phyloP scores from a whole-genome alignment of 1,284 basidiomycete species.

The Exobasidium cylindrosporum region DNA sequence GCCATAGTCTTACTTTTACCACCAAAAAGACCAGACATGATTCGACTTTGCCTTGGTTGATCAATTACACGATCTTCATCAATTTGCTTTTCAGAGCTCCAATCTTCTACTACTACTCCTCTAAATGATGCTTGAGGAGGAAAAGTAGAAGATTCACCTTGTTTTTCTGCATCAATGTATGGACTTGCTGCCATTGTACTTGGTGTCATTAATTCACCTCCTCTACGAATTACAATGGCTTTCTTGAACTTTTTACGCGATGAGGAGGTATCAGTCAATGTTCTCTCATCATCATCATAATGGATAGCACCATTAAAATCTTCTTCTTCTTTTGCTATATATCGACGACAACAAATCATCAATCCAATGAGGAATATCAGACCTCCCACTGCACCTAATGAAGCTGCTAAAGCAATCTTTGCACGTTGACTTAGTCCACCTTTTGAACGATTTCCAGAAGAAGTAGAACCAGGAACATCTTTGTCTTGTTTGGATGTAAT shows the following conservation, averaged over 20 bases:
- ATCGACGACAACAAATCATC: constrained; percentile 37
- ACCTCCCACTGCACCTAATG: constrained; percentile 35
- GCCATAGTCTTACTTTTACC: background rate
- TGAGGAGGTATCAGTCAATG: constrained; percentile 25
- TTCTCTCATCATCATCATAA: constrained; percentile 31
- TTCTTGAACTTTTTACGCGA: constrained; percentile 10
- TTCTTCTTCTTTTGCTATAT: constrained; percentile 34
- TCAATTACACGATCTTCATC: background rate
- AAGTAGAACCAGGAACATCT: background rate
- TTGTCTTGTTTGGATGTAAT: constrained; percentile 8
- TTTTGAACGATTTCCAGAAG: background rate
- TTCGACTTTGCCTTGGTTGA: constrained; percentile 8
- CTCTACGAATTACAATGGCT: constrained; percentile 19
- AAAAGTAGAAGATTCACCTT: background rate
- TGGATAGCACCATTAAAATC: constrained; percentile 21
- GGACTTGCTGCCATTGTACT: constrained; percentile 12
- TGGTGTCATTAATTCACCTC: constrained; percentile 20
- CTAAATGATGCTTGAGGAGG: background rate
- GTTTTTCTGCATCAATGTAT: constrained; percentile 6
- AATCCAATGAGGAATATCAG: constrained; percentile 32
- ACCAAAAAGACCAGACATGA: constrained; percentile 5
- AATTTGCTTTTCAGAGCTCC: background rate
- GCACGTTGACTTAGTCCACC: constrained; percentile 4
- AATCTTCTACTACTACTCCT: constrained; percentile 9
- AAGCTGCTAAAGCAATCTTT: constrained; percentile 34